Evolutionary conservation across 1,284 basidiomycete species (phyloP), one percentile per base, ranked within the genome.

Genomic region (Rugosomyces carneus): DNA sequence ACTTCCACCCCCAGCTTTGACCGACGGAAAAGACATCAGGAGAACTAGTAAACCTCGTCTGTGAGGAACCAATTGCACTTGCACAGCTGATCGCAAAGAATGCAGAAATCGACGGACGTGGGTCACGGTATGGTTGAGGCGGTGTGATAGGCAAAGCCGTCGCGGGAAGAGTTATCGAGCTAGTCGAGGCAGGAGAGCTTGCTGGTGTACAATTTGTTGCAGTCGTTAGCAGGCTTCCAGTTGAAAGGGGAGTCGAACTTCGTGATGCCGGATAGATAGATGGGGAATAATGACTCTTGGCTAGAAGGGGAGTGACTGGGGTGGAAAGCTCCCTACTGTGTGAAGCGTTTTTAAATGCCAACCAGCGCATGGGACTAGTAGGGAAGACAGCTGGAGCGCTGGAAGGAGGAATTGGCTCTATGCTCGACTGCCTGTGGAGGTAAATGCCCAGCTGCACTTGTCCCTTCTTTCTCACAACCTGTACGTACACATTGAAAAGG

Each of bases 61-160:
- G 72, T 18, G 84, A 84, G 2, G 84, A 81, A 5, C 93, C 92
- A 5, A 88, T 82, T 9, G 85, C 81, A 44, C 80, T 87, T 0
- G 87, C 80, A 58, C 92, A 94, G 48, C 80, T 80, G 51, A 96
- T 84, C 37, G 79, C 78, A 59, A 97, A 96, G 64, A 90, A 92
- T 2, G 84, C 85, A 13, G 76, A 72, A 32, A 89, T 72, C 5
- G 73, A 66, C 26, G 75, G 59, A 15, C 87, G 78, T n/a, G 84
- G 78, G 61, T 89, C 86, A 47, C 86, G 76, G 58, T 82, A 89
- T n/a, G 81, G 79, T 47, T 85, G 81, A 10, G 62, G 56, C 4
- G 85, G 81, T 9, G 73, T 60, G 13, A 70, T 51, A 3, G 60
- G 54, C 5, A 55, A 18, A 2, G 67, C 61, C 11, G 70, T 74